Percentiles rank a stretch among this genome's conserved stretches.
These are phyloP conservation scores for Lavandula angustifolia DNA, from an alignment of 257 asterid species.

Conservation along the genomic window DNA sequence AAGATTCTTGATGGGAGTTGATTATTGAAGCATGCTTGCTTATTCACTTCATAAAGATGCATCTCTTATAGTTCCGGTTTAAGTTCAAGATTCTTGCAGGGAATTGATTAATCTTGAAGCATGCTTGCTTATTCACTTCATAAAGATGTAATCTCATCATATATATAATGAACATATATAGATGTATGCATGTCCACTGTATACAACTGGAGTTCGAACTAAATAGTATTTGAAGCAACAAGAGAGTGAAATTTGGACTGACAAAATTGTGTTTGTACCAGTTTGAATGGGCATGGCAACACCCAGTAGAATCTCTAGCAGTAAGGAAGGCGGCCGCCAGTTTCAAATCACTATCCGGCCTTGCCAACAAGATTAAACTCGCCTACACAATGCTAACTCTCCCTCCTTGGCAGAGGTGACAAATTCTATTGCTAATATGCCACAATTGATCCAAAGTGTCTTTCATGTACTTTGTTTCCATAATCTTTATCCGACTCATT, in stretches of 20 bases:
- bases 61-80: too few species aligned
- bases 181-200: neutral
- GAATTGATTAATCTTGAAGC: neutral
- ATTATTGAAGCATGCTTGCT: neutral
- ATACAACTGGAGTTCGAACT: too few species aligned
- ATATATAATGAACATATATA: neutral
- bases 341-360: conserved; percentile 78
- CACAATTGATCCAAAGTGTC: neutral
- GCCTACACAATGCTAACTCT: conserved; percentile 84
- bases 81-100: neutral
- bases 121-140: neutral
- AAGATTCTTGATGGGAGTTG: neutral
- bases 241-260: neutral
- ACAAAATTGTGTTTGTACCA: conserved; percentile 35
- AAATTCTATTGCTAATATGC: neutral
- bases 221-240: neutral
- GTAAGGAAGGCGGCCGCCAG: conserved; percentile 67
- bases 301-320: conserved; percentile 80
- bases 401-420: conserved; percentile 83
- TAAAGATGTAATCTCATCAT: neutral
- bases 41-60: neutral
- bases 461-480: neutral
- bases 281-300: conserved; percentile 99
- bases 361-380: conserved; percentile 81
- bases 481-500: neutral